These are phyloP conservation scores for Hyphopichia khmerensis DNA, from an alignment of 1,139 yeast species.

Conservation along the genomic window DNA sequence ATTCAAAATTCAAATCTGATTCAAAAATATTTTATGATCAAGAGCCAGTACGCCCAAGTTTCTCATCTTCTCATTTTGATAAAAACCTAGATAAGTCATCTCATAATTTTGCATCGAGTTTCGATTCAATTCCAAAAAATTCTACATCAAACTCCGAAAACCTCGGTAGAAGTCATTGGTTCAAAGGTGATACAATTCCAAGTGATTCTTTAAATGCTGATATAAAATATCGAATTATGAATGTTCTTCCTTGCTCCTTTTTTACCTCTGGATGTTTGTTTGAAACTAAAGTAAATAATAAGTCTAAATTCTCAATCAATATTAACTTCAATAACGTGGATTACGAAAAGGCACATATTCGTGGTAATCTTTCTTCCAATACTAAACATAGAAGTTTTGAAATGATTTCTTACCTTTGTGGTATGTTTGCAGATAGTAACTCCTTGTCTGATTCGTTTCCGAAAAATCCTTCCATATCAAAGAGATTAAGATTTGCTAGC, in stretches of 20 bases:
- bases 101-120: too few species aligned
- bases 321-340: conserved; percentile 9
- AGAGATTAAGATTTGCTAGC: background rate
- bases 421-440: background rate
- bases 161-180: too few species aligned
- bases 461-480: background rate
- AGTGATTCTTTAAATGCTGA: conserved; percentile 5
- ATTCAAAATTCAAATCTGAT: too few species aligned
- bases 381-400: background rate
- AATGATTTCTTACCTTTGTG: conserved; percentile 1
- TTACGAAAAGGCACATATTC: conserved; percentile 1
- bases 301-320: background rate
- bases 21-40: too few species aligned
- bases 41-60: too few species aligned
- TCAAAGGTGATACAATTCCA: background rate
- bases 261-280: conserved; percentile 13
- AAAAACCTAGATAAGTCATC: too few species aligned
- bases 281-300: background rate
- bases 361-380: background rate
- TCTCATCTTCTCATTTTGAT: too few species aligned
- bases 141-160: too few species aligned
- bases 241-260: conserved; percentile 15
- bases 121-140: too few species aligned
- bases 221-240: conserved; percentile 20
- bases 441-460: background rate